Evolutionary conservation across 257 asterid species (phyloP).

Genomic region (Fraxinus cuspidata): DNA sequence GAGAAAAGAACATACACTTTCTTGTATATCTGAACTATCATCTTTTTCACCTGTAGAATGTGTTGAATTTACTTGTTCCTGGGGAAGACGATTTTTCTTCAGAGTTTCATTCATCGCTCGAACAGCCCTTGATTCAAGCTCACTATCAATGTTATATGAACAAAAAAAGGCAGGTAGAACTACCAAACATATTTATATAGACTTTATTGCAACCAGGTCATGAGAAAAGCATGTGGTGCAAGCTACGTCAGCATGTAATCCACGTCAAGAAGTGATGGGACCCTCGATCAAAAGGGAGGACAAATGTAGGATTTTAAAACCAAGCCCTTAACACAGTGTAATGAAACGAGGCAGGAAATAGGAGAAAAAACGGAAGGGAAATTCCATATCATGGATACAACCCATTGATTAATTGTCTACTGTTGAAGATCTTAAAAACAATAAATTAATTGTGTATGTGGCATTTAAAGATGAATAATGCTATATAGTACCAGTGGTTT

Average conservation of each 20-base stretch:
- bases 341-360: not conserved
- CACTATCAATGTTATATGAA: constrained; percentile 23
- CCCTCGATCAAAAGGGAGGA: constrained; percentile 2
- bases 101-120: constrained; percentile 74
- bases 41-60: constrained; percentile 57
- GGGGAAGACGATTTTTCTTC: constrained; percentile 57
- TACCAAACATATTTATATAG: constrained; percentile 14
- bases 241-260: constrained; percentile 17
- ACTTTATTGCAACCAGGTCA: not conserved
- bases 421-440: not conserved
- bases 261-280: constrained; percentile 10
- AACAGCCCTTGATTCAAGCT: constrained; percentile 70
- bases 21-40: constrained; percentile 56
- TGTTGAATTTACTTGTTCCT: constrained; percentile 50
- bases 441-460: not conserved
- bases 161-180: constrained; percentile 21
- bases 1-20: constrained; percentile 48
- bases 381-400: not conserved
- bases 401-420: not conserved
- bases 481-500: too few relatives aligned
- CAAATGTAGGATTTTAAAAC: not conserved
- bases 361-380: not conserved
- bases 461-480: not conserved
- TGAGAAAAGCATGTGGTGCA: not conserved
- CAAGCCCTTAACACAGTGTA: not conserved